Percentiles rank a stretch among this genome's conserved stretches.
Conservation (phyloP, 371 early-diverging fungal genomes). For the Syncephalastrum racemosum region DNA sequence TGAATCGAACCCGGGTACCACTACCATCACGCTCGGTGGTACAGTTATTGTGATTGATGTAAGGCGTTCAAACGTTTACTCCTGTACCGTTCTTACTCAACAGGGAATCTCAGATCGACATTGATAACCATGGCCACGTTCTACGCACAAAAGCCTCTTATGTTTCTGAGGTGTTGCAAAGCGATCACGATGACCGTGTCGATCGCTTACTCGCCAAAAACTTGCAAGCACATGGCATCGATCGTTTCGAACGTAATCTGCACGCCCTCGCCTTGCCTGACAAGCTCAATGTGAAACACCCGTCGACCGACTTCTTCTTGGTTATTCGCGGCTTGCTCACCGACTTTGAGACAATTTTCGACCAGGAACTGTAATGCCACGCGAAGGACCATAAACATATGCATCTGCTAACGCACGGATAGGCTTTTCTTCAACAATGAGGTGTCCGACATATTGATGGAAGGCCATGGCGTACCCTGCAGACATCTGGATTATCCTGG, state of each 20-base stretch:
- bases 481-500: constrained; percentile 54
- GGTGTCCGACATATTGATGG: constrained; percentile 30
- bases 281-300: constrained; percentile 51
- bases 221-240: constrained; percentile 43
- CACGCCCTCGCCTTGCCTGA: constrained; percentile 53
- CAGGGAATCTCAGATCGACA: constrained; percentile 49
- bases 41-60: constrained; percentile 64
- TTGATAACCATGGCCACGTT: constrained; percentile 52
- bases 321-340: constrained; percentile 63
- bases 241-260: constrained; percentile 49
- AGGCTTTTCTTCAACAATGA: too few relatives aligned
- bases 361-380: constrained; percentile 35
- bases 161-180: constrained; percentile 50
- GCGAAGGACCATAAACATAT: too few relatives aligned
- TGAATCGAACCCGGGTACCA: constrained; percentile 39
- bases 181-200: constrained; percentile 55
- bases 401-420: too few relatives aligned
- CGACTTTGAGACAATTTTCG: constrained; percentile 94
- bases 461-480: constrained; percentile 59
- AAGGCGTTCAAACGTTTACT: constrained; percentile 9
- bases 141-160: constrained; percentile 53
- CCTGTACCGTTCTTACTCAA: not conserved
- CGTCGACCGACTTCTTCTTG: constrained; percentile 53
- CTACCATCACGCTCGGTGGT: constrained; percentile 59
- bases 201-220: constrained; percentile 51